Base-by-base conservation (phyloP, 306 rosid species). In the Trifolium repens region DNA sequence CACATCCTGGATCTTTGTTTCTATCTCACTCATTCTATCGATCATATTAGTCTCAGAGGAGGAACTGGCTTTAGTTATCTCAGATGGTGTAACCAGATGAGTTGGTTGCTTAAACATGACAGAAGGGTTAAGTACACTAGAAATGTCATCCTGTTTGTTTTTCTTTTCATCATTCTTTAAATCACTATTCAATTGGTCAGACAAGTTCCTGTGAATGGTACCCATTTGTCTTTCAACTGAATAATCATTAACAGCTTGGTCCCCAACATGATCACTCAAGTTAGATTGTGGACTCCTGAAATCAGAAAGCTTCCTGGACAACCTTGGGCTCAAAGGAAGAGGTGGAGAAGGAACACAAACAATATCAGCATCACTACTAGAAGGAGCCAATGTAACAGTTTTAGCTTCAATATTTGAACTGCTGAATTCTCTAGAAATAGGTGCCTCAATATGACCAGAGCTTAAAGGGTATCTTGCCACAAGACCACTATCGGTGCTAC, bases 31-130 rank as follows among this genome's bases (percentile, higher is more conserved):
- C 86, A 82, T 89, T 74, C 84, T 78, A 54, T 92, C 99, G 66
- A 84, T 35, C 19, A 82, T 63, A 75, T 80, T 88, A 52, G 93
- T 76, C 64, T 88, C 97, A 46, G 97, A 84, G 67, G 99, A 85
- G 71, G 94, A 89, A 77, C 89, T 83, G 37, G 89, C 89, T 85
- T 83, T 92, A 67, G 84, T 79, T 71, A 96, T 81, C 85, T 96
- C 97, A 44, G 96, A 87, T 2, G 99, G 98, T 58, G 98, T 96
- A 67, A 96, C 82, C 34, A 96, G 80, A 87, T 96, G 99, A 71
- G 99, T 92, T 66, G 99, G 98, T 80, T 89, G 97, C 80, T 89
- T 96, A 81, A 85, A 92, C 82, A 85, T 72, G 40, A 76, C 83
- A 64, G 90, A 77, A 71, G 89, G 74, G 83, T 77, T 90, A 72